Base-by-base conservation (phyloP, 495 filamentous ascomycete genomes). In the Aspergillus taichungensis region DNA sequence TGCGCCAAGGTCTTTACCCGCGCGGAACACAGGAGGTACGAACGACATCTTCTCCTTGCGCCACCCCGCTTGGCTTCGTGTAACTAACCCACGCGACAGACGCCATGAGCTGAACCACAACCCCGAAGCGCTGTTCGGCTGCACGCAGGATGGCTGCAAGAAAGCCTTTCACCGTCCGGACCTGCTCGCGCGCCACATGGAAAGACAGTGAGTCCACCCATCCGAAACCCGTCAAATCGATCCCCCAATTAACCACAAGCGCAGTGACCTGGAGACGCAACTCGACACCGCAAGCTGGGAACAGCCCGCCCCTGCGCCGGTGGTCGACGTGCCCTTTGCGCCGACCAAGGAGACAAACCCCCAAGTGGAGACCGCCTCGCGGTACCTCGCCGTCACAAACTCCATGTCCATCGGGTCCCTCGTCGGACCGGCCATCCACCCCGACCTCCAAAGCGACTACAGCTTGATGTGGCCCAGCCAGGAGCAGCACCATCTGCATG, bases 61-160 rank as follows among this genome's bases (percentile, higher is more conserved):
- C n/a, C n/a, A 12, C 30, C 27, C 30, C 27, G 13, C 4, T 9
- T 12, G 30, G 10, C 36, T 35, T 37, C 29, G 18, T 38, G 6
- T 6, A n/a, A 39, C 42, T 50, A 46, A 52, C 40, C 28, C 5
- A 27, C 6, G 46, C 35, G 30, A 30, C 42, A 88, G 88, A 63
- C 87, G 88, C 39, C 88, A 95, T 67, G 85, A 94, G 62, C 66
- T 90, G 40, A 90, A 90, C 61, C 88, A 95, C 67, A 80, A 82
- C 55, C 76, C 76, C 13, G 71, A 79, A 47, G 81, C 85, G 29
- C 69, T 77, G 8, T 83, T 76, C 53, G 73, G 73, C 27, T 94
- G 88, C 61, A 72, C 76, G 6, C 72, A 80, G 39, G 63, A 73
- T 32, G 75, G 78, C 35, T 95, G 89, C 63, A 80, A 79, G 12